Evolutionary conservation across 805 yeast genomes (phyloP), one percentile per base, ranked within the genome.

Genomic region (Teunomyces aglyptinius): DNA sequence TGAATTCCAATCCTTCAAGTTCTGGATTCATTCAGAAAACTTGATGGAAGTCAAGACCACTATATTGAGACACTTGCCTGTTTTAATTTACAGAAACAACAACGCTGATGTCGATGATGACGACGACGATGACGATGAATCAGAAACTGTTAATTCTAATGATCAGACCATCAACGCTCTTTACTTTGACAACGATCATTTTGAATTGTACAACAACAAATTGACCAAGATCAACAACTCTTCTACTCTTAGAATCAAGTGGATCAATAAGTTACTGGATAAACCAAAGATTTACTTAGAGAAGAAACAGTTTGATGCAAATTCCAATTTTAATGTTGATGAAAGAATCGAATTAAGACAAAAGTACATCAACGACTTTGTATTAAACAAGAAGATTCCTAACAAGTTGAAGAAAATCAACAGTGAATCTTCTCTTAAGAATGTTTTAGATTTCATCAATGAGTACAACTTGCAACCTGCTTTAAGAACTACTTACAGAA

Each of bases 21-120:
- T 92, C 67, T 92, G 99, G 99, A 78, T 94, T 38, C 98, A 92
- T 64, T 91, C 92, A n/a, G 99, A 94, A 57, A 87, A 89, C 63
- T 65, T 94, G 63, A 91, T 92, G 97, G 98, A 92, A 70, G 96
- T 91, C 46, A 92, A 92, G 71, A 89, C 98, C n/a, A 83, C 90
- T 49, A 88, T 92, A 54, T 78, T 92, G 62, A 85, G 98, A 64
- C 96, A 89, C 59, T 78, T 92, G 54, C 99, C 99, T 1, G 96
- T 91, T 5, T 76, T 92, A 51, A 86, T 92, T 41, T 94, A 90
- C 60, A 65, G 57, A 50, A 51, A 57, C 57, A 60, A 78, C 52
- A 73, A 77, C 54, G 76, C 68, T 42, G 74, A 75, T 47, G 71
- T 71, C 44, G 73, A 72, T 40, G 79, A 71, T 39, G 82, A 76